Evolutionary conservation across 176 grass and related monocot genomes (phyloP).

Genomic region (Aegilops umbellulata): DNA sequence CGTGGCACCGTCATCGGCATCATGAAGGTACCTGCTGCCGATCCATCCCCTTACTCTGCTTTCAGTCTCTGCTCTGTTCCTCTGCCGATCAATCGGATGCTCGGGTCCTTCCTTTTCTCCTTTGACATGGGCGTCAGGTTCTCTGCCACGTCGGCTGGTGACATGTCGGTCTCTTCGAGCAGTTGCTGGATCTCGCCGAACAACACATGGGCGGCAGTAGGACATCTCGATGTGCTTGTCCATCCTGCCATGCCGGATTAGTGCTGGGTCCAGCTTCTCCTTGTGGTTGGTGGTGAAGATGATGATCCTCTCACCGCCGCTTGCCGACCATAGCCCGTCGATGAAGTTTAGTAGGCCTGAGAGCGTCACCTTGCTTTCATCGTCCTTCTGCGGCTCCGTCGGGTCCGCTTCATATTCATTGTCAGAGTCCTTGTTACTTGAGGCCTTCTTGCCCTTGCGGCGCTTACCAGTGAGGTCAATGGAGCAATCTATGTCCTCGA

Average conservation of each 20-base stretch:
- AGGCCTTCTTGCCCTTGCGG: conserved; percentile 32
- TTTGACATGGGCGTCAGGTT: no score
- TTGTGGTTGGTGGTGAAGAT: conserved; percentile 77
- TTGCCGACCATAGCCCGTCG: conserved; percentile 70
- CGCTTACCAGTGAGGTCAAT: conserved; percentile 51
- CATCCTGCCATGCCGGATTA: conserved; percentile 81
- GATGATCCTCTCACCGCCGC: conserved; percentile 64
- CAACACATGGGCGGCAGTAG: no score
- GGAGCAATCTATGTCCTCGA: conserved; percentile 75
- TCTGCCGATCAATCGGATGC: no score
- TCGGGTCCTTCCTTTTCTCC: no score
- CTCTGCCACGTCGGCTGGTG: no score
- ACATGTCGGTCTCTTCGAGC: no score
- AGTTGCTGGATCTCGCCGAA: no score
- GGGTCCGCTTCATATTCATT: neutral
- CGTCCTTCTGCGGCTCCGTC: neutral
- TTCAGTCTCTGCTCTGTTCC: no score
- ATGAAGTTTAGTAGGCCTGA: conserved; percentile 80
- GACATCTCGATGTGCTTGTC: conserved; percentile 87
- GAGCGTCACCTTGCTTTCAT: conserved; percentile 48
- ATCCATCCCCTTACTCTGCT: no score
- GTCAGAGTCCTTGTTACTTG: neutral
- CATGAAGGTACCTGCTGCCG: conserved; percentile 73
- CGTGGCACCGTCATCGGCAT: conserved; percentile 90
- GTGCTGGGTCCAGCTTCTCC: conserved; percentile 66